A percentile compares a stretch with the other conserved stretches of the same genome.
These are phyloP conservation scores for Cylindrotheca closterium DNA, from an alignment of 108 stramenopile species.

Conservation along the genomic window DNA sequence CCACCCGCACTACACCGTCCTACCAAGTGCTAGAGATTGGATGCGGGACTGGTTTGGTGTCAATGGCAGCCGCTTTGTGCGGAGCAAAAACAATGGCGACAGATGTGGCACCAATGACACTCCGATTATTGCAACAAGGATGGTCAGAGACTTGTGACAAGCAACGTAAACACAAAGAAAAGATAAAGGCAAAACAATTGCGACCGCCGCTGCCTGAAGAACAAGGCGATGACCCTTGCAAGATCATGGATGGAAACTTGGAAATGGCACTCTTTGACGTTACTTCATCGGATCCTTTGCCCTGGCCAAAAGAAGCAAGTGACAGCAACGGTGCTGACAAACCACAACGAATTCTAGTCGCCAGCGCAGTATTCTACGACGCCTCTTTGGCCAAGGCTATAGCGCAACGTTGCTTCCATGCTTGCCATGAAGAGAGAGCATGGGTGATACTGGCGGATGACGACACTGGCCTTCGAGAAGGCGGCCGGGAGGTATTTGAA, in stretches of 20 bases:
- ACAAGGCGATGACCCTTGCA: too few relatives aligned
- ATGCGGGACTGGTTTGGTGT: background rate
- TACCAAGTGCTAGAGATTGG: background rate
- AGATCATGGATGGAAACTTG: too few relatives aligned
- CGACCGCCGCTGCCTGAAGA: background rate
- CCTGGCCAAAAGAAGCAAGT: background rate
- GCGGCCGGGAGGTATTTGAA: background rate
- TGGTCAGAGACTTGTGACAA: background rate
- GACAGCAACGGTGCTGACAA: background rate
- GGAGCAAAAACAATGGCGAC: background rate
- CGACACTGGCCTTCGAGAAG: background rate
- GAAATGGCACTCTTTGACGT: background rate
- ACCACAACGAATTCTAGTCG: background rate
- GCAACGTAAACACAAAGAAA: too few relatives aligned
- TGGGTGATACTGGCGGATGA: background rate
- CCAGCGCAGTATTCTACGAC: background rate
- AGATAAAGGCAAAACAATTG: too few relatives aligned
- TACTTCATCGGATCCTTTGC: background rate
- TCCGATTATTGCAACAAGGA: background rate
- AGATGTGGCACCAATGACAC: background rate
- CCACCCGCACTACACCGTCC: background rate
- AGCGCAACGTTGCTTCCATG: background rate
- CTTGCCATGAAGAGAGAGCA: background rate
- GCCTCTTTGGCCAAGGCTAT: background rate
- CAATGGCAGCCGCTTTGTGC: background rate